Evolutionary conservation across 352 stramenopile species (phyloP), one percentile per base, ranked within the genome.

Genomic region (Bremia lactucae): DNA sequence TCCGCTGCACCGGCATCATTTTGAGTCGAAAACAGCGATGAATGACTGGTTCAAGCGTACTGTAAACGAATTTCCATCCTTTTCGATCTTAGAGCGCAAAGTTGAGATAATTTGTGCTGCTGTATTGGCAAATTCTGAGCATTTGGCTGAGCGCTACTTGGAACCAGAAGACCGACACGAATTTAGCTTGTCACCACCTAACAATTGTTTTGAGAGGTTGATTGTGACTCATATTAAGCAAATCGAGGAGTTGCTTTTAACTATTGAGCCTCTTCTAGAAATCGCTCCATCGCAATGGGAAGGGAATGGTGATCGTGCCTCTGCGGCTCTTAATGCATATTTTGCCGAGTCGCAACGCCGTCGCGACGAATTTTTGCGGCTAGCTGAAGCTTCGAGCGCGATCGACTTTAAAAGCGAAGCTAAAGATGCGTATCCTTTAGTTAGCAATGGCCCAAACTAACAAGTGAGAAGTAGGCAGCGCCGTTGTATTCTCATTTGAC

Each of bases 51-150:
- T 85, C 16, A 37, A 61, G n/a, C 57, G 65, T 9, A 66, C 83
- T 0, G 45, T 86, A 16, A 74, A 83, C 39, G 74, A 88, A 42
- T 79, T 91, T 35, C 79, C 79, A 25, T 88, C 79, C 14, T 49
- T 87, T 9, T 64, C 76, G 14, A 40, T 82, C 10, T 42, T 91
- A n/a, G 79, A 91, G 50, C 55, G 59, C 18, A 88, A 88, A 52
- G 48, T 88, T 11, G 72, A 88, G 48, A 38, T 46, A 13, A 82
- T 88, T 22, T 87, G 75, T 25, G 53, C 46, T 10, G 57, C 47
- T 14, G 29, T 79, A 6, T 21, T 82, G 4, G 42, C 47, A 14
- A 22, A 43, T 21, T 31, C 51, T 13, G 39, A 45, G 25, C 31
- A 2, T 15, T 31, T 25, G n/a, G 19, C 15, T 5, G 49, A 63